Base-by-base conservation (phyloP, 495 filamentous ascomycete genomes). In the Xylaria scruposa region DNA sequence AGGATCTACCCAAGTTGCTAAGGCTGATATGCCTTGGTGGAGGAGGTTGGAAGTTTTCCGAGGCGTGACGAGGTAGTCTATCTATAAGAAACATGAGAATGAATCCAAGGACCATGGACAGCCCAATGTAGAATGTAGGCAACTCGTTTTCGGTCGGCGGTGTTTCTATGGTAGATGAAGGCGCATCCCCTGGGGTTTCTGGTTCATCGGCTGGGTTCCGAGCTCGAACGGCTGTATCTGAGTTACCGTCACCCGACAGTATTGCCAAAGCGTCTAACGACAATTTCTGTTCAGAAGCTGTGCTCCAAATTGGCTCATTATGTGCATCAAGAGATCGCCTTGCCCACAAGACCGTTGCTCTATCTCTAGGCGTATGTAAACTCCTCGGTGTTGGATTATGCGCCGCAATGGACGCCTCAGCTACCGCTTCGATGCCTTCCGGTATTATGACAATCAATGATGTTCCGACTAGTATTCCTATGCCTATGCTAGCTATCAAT, bases 81-180 rank as follows among this genome's bases (percentile, higher is more conserved):
- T 98, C 97, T 79, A 99, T 91, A 13, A 99, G 89, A 79, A 97
- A 98, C 96, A 99, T 99, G 70, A 99, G 85, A 71, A 97, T 90
- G 81, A 99, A 99, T 13, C 96, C 96, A 26, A 92, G 84, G 70
- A 97, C 90, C 17, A 99, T 83, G 0, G 95, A 92, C 64, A 98
- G 83, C 15, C 97, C 97, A 64, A 98, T 92, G 69, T 87, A 85
- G 71, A 88, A 87, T 0, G 86, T 88, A 24, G 86, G 82, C 6
- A 87, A 78, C 44, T 85, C 83, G 24, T 73, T 76, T 24, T 83
- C 72, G 46, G 47, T 21, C 36, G 75, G 65, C 15, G 74, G 26
- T 38, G 29, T 59, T 72, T 68, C 75, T 10, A 24, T 6, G 21
- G 71, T 46, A 9, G 68, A 26, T 12, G 73, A 73, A 19, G 38